Conservation (phyloP, 2,329 filamentous ascomycete genomes). For the Trichophyton mentagrophytes region DNA sequence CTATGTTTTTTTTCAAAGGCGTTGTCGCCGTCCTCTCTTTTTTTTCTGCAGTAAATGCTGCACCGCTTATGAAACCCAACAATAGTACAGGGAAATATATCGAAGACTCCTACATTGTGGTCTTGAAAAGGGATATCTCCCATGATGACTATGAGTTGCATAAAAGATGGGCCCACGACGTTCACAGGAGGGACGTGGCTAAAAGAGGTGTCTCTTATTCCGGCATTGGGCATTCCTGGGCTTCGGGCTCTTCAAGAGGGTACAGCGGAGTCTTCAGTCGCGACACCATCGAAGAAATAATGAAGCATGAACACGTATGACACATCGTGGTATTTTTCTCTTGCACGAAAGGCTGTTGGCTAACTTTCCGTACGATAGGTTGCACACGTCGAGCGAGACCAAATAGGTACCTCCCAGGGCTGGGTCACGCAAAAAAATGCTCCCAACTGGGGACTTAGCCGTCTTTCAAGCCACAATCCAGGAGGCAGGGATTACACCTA, state of each 20-base stretch:
- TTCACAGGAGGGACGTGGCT: neutral
- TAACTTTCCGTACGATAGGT: slow-evolving; percentile 7
- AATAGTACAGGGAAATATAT: neutral
- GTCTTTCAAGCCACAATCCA: slow-evolving; percentile 21
- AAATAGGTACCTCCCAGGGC: neutral
- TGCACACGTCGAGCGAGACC: slow-evolving; percentile 12
- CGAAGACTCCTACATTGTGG: slow-evolving; percentile 8
- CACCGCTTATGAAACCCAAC: neutral
- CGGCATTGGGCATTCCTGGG: neutral
- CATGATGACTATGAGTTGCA: slow-evolving; percentile 2
- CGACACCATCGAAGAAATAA: neutral
- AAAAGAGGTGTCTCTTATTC: neutral
- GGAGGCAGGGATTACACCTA: slow-evolving; percentile 23
- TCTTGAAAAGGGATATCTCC: slow-evolving; percentile 7
- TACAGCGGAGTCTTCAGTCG: slow-evolving; percentile 5
- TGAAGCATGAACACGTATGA: neutral
- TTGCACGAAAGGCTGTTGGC: neutral
- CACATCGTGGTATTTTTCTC: neutral
- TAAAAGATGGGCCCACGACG: neutral
- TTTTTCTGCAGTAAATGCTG: slow-evolving; percentile 3
- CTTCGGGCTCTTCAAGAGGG: neutral
- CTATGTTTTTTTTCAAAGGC: neutral
- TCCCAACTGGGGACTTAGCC: slow-evolving; percentile 25
- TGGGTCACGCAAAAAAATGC: slow-evolving; percentile 13
- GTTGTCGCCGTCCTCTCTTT: slow-evolving; percentile 1